Percentiles rank a stretch among this genome's conserved stretches.
Conservation (phyloP, 2,329 filamentous ascomycete species). For the Aspergillus vadensis region DNA sequence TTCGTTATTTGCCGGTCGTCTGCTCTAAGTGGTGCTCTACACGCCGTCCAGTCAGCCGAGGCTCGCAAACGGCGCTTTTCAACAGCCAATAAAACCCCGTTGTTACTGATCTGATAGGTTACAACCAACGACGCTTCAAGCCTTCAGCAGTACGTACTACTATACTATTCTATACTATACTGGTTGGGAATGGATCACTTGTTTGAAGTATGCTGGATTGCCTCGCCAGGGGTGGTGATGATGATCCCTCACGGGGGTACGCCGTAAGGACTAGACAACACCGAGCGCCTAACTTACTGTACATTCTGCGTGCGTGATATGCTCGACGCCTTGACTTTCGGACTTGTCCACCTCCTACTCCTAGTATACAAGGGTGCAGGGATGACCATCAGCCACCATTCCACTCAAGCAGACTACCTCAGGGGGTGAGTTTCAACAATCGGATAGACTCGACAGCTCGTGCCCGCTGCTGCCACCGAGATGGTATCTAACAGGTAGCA, state of each 20-base stretch:
- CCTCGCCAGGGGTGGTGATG: not conserved
- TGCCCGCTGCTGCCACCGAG: not conserved
- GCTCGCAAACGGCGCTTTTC: not conserved
- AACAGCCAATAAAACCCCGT: not conserved
- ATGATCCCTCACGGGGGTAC: not conserved
- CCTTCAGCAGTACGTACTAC: not conserved
- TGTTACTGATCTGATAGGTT: not conserved
- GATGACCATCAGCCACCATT: not conserved
- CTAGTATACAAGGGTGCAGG: not conserved
- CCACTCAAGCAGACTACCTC: not conserved
- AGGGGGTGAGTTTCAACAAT: not conserved
- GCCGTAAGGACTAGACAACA: not conserved
- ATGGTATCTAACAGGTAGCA: not conserved
- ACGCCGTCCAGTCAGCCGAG: not conserved
- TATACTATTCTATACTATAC: not conserved
- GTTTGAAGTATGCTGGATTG: not conserved
- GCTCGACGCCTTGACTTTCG: not conserved
- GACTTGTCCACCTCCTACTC: not conserved
- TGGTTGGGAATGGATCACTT: not conserved
- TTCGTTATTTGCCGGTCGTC: not conserved
- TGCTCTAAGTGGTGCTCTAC: constrained; percentile 2
- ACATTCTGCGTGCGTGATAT: not conserved
- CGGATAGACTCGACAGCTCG: not conserved
- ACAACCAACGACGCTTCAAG: not conserved
- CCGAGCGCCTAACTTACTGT: too few species aligned